A percentile compares a stretch with the other conserved stretches of the same genome.
Evolutionary conservation across 2,329 filamentous ascomycete species (phyloP).

Genomic region (Penicillium griseofulvum): DNA sequence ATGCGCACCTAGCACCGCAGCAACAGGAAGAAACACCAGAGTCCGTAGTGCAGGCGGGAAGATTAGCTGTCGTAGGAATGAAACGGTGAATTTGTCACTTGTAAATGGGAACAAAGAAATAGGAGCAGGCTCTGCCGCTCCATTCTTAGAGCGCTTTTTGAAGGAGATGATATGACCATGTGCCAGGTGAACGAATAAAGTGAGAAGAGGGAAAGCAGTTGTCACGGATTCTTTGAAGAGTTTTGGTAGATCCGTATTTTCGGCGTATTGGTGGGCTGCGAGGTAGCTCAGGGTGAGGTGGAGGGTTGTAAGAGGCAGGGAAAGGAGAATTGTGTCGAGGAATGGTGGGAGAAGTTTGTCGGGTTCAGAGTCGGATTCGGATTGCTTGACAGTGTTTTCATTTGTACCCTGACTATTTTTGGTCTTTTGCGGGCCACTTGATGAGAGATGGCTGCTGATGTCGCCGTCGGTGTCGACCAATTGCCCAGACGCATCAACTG

Average conservation of each 20-base stretch:
- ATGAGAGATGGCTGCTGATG: conserved; percentile 11
- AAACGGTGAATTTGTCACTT: conserved; percentile 24
- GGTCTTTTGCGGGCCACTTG: conserved; percentile 4
- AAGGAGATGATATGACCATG: conserved; percentile 46
- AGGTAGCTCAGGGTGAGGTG: conserved; percentile 48
- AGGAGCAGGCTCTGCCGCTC: neutral
- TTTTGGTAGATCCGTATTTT: conserved; percentile 33
- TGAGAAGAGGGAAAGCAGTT: conserved; percentile 43
- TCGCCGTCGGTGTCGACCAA: conserved; percentile 19
- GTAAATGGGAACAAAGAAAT: conserved; percentile 26
- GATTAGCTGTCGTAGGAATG: conserved; percentile 29
- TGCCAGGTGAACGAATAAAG: conserved; percentile 44
- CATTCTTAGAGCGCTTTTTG: conserved; percentile 6
- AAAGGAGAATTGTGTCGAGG: conserved; percentile 45
- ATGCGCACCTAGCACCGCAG: conserved; percentile 63
- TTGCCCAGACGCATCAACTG: conserved; percentile 29
- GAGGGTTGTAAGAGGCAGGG: conserved; percentile 43
- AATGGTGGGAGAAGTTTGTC: conserved; percentile 36
- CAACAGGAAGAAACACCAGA: conserved; percentile 33
- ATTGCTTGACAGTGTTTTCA: neutral
- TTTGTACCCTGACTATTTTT: neutral
- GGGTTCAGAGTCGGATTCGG: conserved; percentile 13
- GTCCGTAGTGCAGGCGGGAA: conserved; percentile 37
- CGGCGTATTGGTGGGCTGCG: conserved; percentile 48
- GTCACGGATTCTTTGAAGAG: conserved; percentile 38